phyloP scores from a whole-genome alignment of 495 filamentous ascomycete genomes.

The Cudoniella acicularis region DNA sequence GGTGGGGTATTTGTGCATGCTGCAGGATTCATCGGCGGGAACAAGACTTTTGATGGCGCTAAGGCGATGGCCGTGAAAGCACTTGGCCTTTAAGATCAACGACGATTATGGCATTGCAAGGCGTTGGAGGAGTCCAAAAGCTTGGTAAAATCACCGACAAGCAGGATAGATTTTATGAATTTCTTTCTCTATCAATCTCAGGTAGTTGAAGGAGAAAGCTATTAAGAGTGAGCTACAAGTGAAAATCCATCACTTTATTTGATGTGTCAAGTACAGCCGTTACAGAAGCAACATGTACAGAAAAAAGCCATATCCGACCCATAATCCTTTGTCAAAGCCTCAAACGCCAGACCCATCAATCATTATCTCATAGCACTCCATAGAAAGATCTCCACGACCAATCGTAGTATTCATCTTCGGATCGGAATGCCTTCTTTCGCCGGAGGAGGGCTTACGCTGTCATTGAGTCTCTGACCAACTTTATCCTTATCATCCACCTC shows the following conservation, averaged over 20 bases:
- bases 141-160: neutral
- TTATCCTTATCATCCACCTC: conserved; percentile 38
- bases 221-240: neutral
- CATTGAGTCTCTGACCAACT: conserved; percentile 18
- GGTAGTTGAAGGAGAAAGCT: neutral
- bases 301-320: conserved; percentile 8
- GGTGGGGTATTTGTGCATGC: conserved; percentile 93
- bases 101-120: conserved; percentile 12
- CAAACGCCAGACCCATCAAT: conserved; percentile 22
- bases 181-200: neutral
- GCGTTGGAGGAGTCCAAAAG: conserved; percentile 18
- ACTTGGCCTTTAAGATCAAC: conserved; percentile 13
- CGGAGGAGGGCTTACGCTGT: conserved; percentile 42
- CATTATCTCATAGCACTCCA: conserved; percentile 2
- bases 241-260: conserved; percentile 10
- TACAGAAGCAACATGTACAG: conserved; percentile 21
- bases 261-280: conserved; percentile 1
- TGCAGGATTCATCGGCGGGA: conserved; percentile 92
- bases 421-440: conserved; percentile 62
- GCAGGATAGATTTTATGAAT: neutral
- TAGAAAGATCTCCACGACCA: neutral
- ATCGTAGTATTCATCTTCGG: conserved; percentile 27
- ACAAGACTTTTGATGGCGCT: conserved; percentile 86
- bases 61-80: conserved; percentile 81
- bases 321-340: conserved; percentile 3